Evolutionary conservation across 257 asterid genomes (phyloP).

Genomic region (Linderniella brevidens): DNA sequence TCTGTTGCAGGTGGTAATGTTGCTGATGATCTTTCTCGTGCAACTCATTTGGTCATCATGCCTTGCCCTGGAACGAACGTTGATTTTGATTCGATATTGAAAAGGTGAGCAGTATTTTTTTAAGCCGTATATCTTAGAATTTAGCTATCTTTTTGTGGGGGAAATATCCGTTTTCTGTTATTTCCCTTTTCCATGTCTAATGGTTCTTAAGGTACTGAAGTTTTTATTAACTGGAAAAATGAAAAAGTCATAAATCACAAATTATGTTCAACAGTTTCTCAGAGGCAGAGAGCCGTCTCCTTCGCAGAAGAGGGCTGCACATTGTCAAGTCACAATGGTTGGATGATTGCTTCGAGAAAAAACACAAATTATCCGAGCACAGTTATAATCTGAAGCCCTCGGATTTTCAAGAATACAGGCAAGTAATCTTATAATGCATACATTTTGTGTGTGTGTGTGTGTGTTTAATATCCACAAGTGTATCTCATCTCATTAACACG

Average conservation of each 20-base stretch:
- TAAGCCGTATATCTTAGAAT: background rate
- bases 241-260: background rate
- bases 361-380: conserved; percentile 46
- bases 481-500: conserved; percentile 3
- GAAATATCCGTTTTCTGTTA: conserved; percentile 6
- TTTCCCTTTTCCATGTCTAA: background rate
- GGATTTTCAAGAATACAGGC: conserved; percentile 36
- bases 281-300: conserved; percentile 28
- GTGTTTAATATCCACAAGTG: background rate
- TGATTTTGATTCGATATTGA: conserved; percentile 32
- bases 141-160: background rate
- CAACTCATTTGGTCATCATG: conserved; percentile 64
- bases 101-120: conserved; percentile 27
- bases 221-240: background rate
- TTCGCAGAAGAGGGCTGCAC: conserved; percentile 35
- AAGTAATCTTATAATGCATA: conserved; percentile 13
- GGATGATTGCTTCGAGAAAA: conserved; percentile 51
- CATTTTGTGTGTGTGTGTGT: background rate
- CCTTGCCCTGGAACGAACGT: conserved; percentile 23
- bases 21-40: conserved; percentile 34
- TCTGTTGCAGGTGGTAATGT: conserved; percentile 61
- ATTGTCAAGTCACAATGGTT: conserved; percentile 65
- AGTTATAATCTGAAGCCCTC: conserved; percentile 46
- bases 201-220: background rate
- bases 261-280: conserved; percentile 42